Conservation (phyloP, 345 rosid species). For the Citrus hindsii region DNA sequence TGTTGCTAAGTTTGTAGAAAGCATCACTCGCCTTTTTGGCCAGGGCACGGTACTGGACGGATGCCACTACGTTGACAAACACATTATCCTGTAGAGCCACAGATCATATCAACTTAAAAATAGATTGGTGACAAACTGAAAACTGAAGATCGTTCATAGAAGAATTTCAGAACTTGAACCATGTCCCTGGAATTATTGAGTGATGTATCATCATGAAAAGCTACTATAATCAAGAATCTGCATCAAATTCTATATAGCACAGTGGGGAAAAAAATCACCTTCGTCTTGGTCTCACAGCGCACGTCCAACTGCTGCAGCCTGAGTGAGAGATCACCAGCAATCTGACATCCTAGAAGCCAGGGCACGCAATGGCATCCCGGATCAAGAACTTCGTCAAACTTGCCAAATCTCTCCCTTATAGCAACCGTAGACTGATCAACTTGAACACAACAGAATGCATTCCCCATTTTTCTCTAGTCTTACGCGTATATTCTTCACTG, state of each 20-base stretch:
- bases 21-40: constrained; percentile 50
- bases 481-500: background rate
- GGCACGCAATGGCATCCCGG: constrained; percentile 70
- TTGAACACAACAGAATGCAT: constrained; percentile 40
- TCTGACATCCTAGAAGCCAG: constrained; percentile 51
- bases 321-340: constrained; percentile 46
- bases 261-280: background rate
- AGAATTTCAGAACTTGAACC: background rate
- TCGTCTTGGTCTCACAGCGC: constrained; percentile 39
- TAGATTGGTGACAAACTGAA: no score
- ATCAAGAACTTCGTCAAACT: constrained; percentile 49
- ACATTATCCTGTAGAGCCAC: constrained; percentile 40
- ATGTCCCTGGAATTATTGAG: background rate
- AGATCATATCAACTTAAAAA: background rate
- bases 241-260: no score
- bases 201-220: background rate
- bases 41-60: constrained; percentile 47
- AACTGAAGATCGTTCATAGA: background rate
- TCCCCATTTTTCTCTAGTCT: constrained; percentile 12
- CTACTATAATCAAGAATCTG: background rate
- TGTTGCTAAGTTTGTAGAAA: constrained; percentile 52
- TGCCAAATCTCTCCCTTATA: constrained; percentile 52
- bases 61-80: constrained; percentile 57
- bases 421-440: constrained; percentile 64
- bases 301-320: constrained; percentile 35